phyloP scores from a whole-genome alignment of 2,329 filamentous ascomycete species.

The Colletotrichum tamarilloi region DNA sequence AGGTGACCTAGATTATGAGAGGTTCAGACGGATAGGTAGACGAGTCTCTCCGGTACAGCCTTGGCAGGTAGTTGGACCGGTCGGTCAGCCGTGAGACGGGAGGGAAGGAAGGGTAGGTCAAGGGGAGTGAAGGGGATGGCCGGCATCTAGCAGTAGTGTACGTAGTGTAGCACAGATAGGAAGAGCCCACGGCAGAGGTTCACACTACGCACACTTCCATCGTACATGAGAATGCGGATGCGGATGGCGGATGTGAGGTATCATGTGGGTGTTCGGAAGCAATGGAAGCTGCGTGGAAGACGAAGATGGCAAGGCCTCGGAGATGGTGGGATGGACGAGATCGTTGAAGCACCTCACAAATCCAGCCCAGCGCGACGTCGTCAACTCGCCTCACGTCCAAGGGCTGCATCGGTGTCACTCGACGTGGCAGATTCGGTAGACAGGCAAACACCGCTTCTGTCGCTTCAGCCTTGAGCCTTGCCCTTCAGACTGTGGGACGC shows the following conservation, averaged over 20 bases:
- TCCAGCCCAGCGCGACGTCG: background rate
- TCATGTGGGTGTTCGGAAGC: conserved; percentile 8
- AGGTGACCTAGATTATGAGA: background rate
- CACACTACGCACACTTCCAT: conserved; percentile 13
- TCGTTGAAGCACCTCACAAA: background rate
- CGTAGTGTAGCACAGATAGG: background rate
- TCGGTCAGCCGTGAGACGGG: conserved; percentile 14
- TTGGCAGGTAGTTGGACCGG: conserved; percentile 18
- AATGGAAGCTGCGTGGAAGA: conserved; percentile 27
- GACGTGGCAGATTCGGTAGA: background rate
- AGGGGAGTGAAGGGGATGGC: background rate
- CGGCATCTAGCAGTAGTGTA: background rate
- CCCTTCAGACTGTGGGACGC: background rate
- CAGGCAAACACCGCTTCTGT: background rate
- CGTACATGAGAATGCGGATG: conserved; percentile 13
- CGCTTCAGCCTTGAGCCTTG: background rate
- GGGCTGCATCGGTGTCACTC: conserved; percentile 2
- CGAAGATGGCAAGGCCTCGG: conserved; percentile 4
- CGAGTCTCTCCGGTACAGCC: background rate
- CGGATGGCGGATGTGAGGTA: conserved; percentile 1
- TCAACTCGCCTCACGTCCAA: background rate
- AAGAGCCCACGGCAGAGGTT: background rate
- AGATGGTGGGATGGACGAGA: background rate
- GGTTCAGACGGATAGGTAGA: background rate
- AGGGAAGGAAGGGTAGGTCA: background rate